phyloP scores from a whole-genome alignment of 2,329 filamentous ascomycete genomes.

The Claviceps monticola region DNA sequence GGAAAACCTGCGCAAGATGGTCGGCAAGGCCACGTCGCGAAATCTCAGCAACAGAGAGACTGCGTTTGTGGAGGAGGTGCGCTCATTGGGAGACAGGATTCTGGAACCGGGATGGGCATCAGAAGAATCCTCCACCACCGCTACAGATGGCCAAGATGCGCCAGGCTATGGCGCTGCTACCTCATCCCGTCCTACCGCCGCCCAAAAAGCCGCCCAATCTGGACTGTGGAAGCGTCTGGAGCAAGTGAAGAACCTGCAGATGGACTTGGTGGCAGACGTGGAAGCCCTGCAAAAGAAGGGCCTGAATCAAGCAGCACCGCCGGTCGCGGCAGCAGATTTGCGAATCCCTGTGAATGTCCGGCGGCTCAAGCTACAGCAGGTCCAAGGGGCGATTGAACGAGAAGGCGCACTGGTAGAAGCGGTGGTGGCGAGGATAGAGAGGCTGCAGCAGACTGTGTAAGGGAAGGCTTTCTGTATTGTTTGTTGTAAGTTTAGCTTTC shows the following conservation, averaged over 20 bases:
- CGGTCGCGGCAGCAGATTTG: constrained; percentile 27
- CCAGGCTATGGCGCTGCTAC: no score
- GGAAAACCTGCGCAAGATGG: constrained; percentile 38
- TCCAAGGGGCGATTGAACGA: constrained; percentile 48
- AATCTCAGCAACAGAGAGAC: constrained; percentile 31
- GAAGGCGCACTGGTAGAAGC: constrained; percentile 57
- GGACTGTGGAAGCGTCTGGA: constrained; percentile 9
- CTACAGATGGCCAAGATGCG: not conserved
- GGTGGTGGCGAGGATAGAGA: constrained; percentile 47
- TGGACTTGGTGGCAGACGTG: constrained; percentile 27
- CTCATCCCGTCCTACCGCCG: not conserved
- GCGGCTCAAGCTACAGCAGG: constrained; percentile 48
- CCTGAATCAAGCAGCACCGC: constrained; percentile 12
- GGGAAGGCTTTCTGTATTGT: not conserved
- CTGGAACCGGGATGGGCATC: constrained; percentile 17
- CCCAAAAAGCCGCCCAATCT: not conserved
- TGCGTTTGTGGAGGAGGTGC: constrained; percentile 31
- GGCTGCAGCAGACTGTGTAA: constrained; percentile 29
- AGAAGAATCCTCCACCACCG: not conserved
- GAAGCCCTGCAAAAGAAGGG: constrained; percentile 26
- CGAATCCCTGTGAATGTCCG: constrained; percentile 47
- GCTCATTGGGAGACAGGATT: constrained; percentile 40
- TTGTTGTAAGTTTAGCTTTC: no score
- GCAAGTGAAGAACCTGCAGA: constrained; percentile 39
- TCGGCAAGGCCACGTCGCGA: constrained; percentile 26